Conservation (phyloP, 208 protist species). For the Endotrypanum monterogeii region DNA sequence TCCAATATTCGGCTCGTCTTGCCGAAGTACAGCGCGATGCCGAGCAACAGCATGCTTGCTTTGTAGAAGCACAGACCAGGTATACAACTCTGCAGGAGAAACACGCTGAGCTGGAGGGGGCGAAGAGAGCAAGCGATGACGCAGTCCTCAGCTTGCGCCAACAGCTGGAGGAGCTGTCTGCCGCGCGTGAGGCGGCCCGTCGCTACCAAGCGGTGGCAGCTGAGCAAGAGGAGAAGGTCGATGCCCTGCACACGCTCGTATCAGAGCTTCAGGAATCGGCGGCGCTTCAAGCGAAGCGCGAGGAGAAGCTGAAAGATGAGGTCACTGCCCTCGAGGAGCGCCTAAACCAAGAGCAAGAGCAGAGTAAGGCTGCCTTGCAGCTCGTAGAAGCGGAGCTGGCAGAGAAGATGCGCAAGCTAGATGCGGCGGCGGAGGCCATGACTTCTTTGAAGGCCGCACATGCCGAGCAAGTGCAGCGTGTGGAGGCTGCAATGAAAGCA, state of each 20-base stretch:
- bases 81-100: neutral
- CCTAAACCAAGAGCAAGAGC: conserved; percentile 10
- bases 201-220: neutral
- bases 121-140: neutral
- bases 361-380: neutral
- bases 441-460: conserved; percentile 2
- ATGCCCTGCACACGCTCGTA: conserved; percentile 1
- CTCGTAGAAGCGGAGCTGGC: neutral
- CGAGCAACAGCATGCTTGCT: neutral
- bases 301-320: neutral
- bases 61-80: neutral
- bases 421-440: neutral
- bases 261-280: conserved; percentile 1
- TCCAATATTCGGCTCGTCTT: neutral
- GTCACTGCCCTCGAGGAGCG: neutral
- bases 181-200: neutral
- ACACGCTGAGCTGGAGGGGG: conserved; percentile 1
- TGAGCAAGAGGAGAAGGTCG: conserved; percentile 1
- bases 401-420: neutral
- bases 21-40: neutral
- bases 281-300: neutral
- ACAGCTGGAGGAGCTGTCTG: neutral
- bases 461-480: neutral
- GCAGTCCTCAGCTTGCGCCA: neutral
- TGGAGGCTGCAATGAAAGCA: neutral